Conservation (phyloP, 2,329 filamentous ascomycete genomes). For the Ceratocystis cubensis region DNA sequence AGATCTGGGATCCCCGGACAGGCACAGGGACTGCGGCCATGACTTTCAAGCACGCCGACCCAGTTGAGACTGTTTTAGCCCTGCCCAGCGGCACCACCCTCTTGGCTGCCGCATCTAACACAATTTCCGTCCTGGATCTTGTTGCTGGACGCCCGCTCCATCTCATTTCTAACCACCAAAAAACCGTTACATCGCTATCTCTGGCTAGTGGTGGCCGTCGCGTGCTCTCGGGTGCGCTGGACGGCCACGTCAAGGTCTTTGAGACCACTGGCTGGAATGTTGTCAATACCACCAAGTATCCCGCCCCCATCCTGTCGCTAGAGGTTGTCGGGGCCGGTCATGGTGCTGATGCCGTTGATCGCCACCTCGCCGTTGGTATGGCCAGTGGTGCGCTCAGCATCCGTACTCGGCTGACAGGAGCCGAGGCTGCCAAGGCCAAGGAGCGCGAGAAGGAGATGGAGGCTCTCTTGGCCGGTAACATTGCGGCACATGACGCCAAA, state of each 20-base stretch:
- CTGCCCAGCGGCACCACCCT: conserved; percentile 78
- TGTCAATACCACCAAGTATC: conserved; percentile 88
- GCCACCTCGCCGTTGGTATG: conserved; percentile 90
- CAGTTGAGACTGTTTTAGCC: conserved; percentile 78
- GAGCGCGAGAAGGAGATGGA: conserved; percentile 78
- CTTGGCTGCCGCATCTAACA: conserved; percentile 70
- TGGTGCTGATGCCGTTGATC: conserved; percentile 52
- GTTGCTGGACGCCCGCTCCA: conserved; percentile 80
- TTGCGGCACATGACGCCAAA: conserved; percentile 64
- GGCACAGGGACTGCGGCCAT: conserved; percentile 55
- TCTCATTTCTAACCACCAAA: conserved; percentile 87
- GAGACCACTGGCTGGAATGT: conserved; percentile 93
- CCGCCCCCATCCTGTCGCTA: conserved; percentile 76
- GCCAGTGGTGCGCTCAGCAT: conserved; percentile 84
- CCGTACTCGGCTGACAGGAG: conserved; percentile 72
- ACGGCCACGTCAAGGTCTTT: conserved; percentile 95
- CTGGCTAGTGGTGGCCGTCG: conserved; percentile 69
- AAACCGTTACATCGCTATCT: conserved; percentile 82
- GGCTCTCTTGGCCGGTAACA: conserved; percentile 61
- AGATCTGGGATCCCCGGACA: conserved; percentile 80
- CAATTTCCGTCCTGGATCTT: conserved; percentile 83
- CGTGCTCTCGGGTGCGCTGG: conserved; percentile 75
- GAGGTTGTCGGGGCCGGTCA: conserved; percentile 47
- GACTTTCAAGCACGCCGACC: conserved; percentile 87
- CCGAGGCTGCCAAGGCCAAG: conserved; percentile 62